These are phyloP conservation scores for Lachnellula cervina DNA, from an alignment of 2,329 filamentous ascomycete species.

Conservation along the genomic window DNA sequence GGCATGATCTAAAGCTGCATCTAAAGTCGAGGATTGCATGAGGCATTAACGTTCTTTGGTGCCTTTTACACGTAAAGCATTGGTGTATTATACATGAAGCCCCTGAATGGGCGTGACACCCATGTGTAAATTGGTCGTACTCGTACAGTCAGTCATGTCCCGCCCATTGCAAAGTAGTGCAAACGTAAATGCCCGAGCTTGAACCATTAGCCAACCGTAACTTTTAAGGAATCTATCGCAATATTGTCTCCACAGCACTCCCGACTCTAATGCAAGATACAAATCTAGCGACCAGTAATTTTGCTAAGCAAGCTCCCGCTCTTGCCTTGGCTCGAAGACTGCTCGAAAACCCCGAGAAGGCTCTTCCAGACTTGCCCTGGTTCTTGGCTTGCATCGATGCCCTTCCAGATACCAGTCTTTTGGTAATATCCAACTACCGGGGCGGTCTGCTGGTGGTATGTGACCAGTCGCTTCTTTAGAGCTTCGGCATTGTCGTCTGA, in stretches of 20 bases:
- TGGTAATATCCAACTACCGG: conserved; percentile 97
- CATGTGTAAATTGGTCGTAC: conserved; percentile 19
- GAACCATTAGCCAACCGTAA: conserved; percentile 15
- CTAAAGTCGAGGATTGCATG: not conserved
- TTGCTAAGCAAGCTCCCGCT: conserved; percentile 30
- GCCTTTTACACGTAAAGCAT: conserved; percentile 14
- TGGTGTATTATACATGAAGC: conserved; percentile 27
- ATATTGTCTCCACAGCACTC: conserved; percentile 6
- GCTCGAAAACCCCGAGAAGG: conserved; percentile 77
- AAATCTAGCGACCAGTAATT: conserved; percentile 28
- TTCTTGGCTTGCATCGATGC: conserved; percentile 92
- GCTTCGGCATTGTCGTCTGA: conserved; percentile 96
- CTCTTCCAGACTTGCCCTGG: conserved; percentile 94
- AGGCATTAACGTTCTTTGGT: conserved; percentile 15
- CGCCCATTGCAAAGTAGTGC: conserved; percentile 17
- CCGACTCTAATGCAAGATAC: not conserved
- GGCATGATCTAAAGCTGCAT: not conserved
- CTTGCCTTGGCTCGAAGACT: conserved; percentile 43
- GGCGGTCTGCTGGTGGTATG: conserved; percentile 89
- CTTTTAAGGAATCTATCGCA: conserved; percentile 20
- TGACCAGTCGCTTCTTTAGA: conserved; percentile 87
- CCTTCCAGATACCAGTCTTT: conserved; percentile 94
- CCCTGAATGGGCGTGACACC: conserved; percentile 20
- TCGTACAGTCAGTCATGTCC: conserved; percentile 24
- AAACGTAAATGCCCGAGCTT: conserved; percentile 20